Conservation (phyloP, 371 early-diverging fungal genomes). For the Mortierella sp. region DNA sequence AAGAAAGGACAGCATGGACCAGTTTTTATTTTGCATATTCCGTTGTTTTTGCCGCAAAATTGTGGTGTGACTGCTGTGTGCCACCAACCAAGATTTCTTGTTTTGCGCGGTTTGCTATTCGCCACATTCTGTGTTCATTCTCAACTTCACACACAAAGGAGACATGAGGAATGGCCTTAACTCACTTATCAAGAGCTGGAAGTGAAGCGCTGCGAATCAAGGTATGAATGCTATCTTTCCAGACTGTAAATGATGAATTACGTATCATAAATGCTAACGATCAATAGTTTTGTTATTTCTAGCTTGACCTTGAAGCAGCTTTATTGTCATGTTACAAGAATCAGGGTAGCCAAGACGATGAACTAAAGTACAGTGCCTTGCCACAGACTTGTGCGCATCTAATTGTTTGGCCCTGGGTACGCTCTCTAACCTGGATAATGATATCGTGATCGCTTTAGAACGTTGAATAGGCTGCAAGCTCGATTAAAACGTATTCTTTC, state of each 20-base stretch:
- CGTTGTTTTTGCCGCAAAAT: not conserved
- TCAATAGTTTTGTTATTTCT: not conserved
- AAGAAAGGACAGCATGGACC: no score
- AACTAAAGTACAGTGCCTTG: constrained; percentile 6
- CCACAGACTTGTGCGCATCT: not conserved
- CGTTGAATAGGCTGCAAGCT: not conserved
- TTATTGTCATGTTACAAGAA: constrained; percentile 22
- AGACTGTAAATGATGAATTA: no score
- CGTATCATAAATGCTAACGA: no score
- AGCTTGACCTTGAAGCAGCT: constrained; percentile 53
- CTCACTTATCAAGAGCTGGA: constrained; percentile 41
- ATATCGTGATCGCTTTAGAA: constrained; percentile 13
- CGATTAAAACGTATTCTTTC: constrained; percentile 19
- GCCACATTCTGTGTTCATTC: not conserved
- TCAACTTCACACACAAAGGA: not conserved
- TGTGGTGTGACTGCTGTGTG: constrained; percentile 5
- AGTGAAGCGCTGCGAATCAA: constrained; percentile 35
- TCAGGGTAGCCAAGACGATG: not conserved
- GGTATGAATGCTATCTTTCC: constrained; percentile 28
- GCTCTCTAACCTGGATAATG: no score
- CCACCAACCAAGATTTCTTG: not conserved
- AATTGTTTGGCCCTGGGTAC: no score
- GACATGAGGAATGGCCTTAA: constrained; percentile 26
- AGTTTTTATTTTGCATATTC: not conserved
- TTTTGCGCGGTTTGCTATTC: not conserved